Evolutionary conservation across 768 basidiomycete genomes (phyloP), one percentile per base, ranked within the genome.

Genomic region (Mrakia gelida): DNA sequence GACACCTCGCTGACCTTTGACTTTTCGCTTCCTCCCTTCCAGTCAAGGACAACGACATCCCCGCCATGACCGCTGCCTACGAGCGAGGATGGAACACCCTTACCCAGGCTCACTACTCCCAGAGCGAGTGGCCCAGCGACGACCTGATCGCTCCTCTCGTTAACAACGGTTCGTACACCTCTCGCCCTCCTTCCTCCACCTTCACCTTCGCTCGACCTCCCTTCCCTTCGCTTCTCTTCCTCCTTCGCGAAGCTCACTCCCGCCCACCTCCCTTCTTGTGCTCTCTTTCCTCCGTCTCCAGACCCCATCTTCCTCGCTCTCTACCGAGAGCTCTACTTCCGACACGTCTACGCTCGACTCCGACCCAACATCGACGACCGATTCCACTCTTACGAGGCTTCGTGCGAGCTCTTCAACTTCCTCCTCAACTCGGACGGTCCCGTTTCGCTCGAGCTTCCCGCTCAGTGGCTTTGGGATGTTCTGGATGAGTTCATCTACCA

Each of bases 51-150:
- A 94, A 95, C 84, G 96, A 98, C 85, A 88, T 97, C 3, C 87
- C 90, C 7, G 92, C 95, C 82, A 96, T 99, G 81, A 93, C 92
- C 7, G 88, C 91, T 30, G 93, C 95, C 73, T 99, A 99, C 83
- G 95, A 98, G 86, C 93, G 91, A 72, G 95, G 95, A 8, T 99
- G 95, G 95, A 96, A 95, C 85, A 91, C 92, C 80, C 90, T 95
- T 83, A 97, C 96, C 0, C 93, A 97, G 87, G 95, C 95, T 86
- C 95, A 92, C 86, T 99, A 97, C 82, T 85, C 93, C 9, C 93
- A 92, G 84, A 90, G 90, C 3, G 96, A 99, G 84, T 98, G 96
- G 96, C 96, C 96, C 0, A 95, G 98, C 83, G 95, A 94, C 9
- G 96, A 99, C 86, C 86, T 94, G 79, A 94, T 99, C 82, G 92